Base-by-base conservation (phyloP, 768 basidiomycete species). In the Hericium coralloides region DNA sequence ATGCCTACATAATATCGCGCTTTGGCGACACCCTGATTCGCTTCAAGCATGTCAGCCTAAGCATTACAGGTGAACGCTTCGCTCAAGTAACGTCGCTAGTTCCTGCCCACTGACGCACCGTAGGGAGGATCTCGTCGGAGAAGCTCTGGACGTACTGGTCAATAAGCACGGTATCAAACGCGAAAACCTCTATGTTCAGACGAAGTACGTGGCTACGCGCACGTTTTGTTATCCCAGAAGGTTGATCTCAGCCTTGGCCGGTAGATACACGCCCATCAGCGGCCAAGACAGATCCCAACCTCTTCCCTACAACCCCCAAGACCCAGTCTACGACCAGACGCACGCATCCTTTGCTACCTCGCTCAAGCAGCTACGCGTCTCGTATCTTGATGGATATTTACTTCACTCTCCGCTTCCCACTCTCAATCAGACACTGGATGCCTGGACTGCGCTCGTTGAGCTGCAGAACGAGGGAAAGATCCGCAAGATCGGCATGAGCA, bases 341-440 rank as follows among this genome's bases (percentile, higher is more conserved):
- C 64, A 69, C 9, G 61, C 77, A 1, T 92, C 88, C 17, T 79
- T 89, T 57, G 69, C 72, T 20, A 79, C 65, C 22, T 93, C 91
- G 10, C 75, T 92, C 49, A 65, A 68, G 51, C 85, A 92, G 63
- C 77, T 94, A 9, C 76, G 75, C 36, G 87, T 89, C 1, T 77
- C 78, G 9, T 90, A 89, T 65, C 70, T 94, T 55, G 92, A 92
- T 66, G 82, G 84, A 59, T 85, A 89, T 59, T 72, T 93, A 52
- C 76, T 94, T 6, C 92, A 94, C 66, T 86, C 85, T 0, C 90
- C 90, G 1, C 67, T 91, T 49, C 74, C 69, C 1, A 84, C 80
- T 0, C 67, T 77, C 15, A 72, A 78, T 20, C 71, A 79, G 56
- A 92, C 87, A 1, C 65, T 87, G 38, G 79, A 83, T 60, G 90